Base-by-base conservation (phyloP, 441 rosid species). In the Pelargonium fulgidum region DNA sequence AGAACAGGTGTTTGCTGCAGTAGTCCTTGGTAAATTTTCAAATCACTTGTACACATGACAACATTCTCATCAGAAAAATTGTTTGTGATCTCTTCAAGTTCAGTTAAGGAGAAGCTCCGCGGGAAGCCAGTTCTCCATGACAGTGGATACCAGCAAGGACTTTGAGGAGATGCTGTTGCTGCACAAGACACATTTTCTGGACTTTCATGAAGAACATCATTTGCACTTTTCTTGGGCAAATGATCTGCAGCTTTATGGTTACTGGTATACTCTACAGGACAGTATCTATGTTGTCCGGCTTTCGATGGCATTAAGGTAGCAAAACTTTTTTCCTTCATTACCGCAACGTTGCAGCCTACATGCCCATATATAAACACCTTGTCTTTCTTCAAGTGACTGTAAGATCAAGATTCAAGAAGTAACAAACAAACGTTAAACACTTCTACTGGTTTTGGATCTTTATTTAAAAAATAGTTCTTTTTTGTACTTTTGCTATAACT, bases 331-430 rank as follows among this genome's bases (percentile, higher is more conserved):
- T 77, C 82, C 56, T 81, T 85, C 82, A 83, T 73, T 17, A 78
- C 80, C 10, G 84, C 87, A 29, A 83, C 72, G 50, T 80, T 80
- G 83, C 89, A 85, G 69, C 79, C 77, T 12, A 80, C 81, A 12
- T 76, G 80, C 68, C 72, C 72, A 70, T 72, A 71, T 69, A 85
- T 85, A 47, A 11, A 64, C 29, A 61, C 39, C 56, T 69, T 78
- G 78, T 77, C 47, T 69, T 79, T 80, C 81, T 73, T 80, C 44
- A 81, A 56, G 70, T 67, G 69, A 62, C 85, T 83, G 29, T 26
- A 1, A 2, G 29, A 26, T 26, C 29, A 26, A 26, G 29, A 26
- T 26, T 26, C 29, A 26, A 26, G 29, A 26, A 26, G 29, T 26
- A 26, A 26, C 29, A 26, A 26, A 26, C 29, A 26, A n/a, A n/a